A percentile compares a stretch with the other conserved stretches of the same genome.
These are phyloP conservation scores for Phytophthora capsici DNA, from an alignment of 352 stramenopile genomes.

Conservation along the genomic window DNA sequence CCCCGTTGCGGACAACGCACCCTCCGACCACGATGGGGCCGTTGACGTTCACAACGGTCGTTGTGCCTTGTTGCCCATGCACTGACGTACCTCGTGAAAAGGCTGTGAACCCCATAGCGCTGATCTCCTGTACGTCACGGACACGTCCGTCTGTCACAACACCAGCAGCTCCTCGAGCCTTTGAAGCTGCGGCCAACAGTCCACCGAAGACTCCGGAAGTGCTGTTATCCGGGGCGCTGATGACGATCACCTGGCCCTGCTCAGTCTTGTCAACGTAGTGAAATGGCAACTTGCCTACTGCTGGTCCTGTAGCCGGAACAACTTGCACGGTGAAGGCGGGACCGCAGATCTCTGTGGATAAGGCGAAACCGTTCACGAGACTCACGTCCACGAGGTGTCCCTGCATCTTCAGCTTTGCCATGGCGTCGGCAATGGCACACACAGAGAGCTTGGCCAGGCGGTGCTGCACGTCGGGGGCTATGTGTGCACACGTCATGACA, in stretches of 20 bases:
- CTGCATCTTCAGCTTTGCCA: constrained; percentile 80
- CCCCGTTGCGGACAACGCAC: constrained; percentile 74
- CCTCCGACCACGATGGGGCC: constrained; percentile 69
- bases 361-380: constrained; percentile 64
- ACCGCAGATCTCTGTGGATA: constrained; percentile 77
- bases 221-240: constrained; percentile 61
- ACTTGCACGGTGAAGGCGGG: constrained; percentile 80
- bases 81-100: constrained; percentile 80
- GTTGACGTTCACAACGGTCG: constrained; percentile 70
- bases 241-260: constrained; percentile 80
- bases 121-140: constrained; percentile 78
- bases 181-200: constrained; percentile 73
- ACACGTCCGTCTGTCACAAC: constrained; percentile 81
- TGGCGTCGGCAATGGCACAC: constrained; percentile 80
- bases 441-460: constrained; percentile 80
- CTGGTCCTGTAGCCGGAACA: constrained; percentile 63
- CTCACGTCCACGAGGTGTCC: constrained; percentile 80
- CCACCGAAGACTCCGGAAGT: constrained; percentile 77
- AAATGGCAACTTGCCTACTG: constrained; percentile 40
- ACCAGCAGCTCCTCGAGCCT: constrained; percentile 64
- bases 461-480: constrained; percentile 45
- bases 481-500: not conserved
- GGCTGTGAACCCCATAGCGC: constrained; percentile 66
- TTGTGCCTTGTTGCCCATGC: constrained; percentile 68
- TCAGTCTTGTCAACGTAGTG: constrained; percentile 84